Evolutionary conservation across 2,329 filamentous ascomycete species (phyloP), one percentile per base, ranked within the genome.

Genomic region (Sclerotinia spermophila): DNA sequence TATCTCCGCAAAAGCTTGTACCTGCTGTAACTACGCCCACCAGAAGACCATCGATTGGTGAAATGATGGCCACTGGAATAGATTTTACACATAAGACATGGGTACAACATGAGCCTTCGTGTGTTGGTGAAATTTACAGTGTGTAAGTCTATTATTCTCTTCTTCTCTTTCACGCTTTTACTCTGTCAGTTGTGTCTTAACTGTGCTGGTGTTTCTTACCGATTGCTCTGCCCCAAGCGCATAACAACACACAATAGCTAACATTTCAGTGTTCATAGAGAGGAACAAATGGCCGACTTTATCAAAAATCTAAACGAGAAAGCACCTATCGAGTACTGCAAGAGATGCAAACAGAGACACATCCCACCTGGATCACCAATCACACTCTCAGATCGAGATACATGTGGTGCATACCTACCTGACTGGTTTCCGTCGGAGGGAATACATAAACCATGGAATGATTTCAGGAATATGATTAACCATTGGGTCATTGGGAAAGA

Each of bases 391-490:
- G 71, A 76, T 30, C 74, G 76, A 38, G 77, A 78, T 65, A 73
- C 71, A 7, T 78, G 77, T 51, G 74, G 73, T 10, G 61, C 74
- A 27, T 72, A 71, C 27, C 69, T 79, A 5, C 78, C 78, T 1
- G 74, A 75, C 17, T 79, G 77, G 77, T 77, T 78, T 40, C 77
- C 77, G 6, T 71, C 68, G 11, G 55, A 74, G 21, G 53, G 65
- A 3, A 61, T 66, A 17, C 30, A 71, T 13, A 62, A 73, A 13
- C 75, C 77, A 21, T 76, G 76, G 76, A 61, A 69, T 2, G 44
- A 45, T 8, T 78, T 72, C 61, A 67, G 19, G 3, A 55, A 58
- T 2, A 45, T 77, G 48, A 69, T 74, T 4, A 76, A 75, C 35
- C 59, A 75, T 38, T 67, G 72, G 24, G 61, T 75, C 15, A 33